phyloP scores from a whole-genome alignment of 768 basidiomycete genomes.

The Mycena pura region DNA sequence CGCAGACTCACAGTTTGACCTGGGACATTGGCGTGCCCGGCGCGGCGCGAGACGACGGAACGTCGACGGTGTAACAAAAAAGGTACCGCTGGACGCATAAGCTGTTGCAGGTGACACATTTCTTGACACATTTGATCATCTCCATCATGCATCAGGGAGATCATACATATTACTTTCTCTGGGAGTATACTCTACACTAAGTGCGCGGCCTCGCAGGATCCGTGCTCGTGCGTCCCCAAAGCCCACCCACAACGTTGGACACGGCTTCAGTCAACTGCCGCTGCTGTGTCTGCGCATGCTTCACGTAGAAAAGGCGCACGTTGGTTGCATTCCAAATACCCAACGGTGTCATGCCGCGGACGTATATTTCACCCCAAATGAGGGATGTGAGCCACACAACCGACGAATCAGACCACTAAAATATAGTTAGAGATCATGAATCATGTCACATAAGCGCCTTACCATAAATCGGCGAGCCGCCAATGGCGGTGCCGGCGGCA shows the following conservation, averaged over 20 bases:
- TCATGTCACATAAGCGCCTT: conserved; percentile 32
- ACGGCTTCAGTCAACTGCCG: conserved; percentile 81
- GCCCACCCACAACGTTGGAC: conserved; percentile 80
- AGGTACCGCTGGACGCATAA: not conserved
- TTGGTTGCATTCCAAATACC: conserved; percentile 92
- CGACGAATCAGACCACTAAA: conserved; percentile 91
- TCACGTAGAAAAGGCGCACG: conserved; percentile 90
- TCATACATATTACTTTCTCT: too few relatives aligned
- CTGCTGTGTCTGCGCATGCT: conserved; percentile 75
- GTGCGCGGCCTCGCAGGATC: conserved; percentile 35
- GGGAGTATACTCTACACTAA: not conserved
- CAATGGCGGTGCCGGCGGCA: conserved; percentile 73
- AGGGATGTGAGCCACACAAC: conserved; percentile 91
- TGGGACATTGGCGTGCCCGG: conserved; percentile 32
- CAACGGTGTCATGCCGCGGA: conserved; percentile 84
- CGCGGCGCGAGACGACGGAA: conserved; percentile 5
- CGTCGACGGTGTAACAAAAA: not conserved
- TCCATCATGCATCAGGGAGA: not conserved
- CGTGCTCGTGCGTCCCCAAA: conserved; percentile 59
- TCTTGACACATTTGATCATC: not conserved
- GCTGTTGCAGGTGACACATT: conserved; percentile 2
- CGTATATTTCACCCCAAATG: conserved; percentile 96
- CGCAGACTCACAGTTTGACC: conserved; percentile 42
- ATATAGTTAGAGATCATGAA: conserved; percentile 15
- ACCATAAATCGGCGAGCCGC: conserved; percentile 80